Evolutionary conservation across 805 yeast species (phyloP).

Genomic region (Blastobotrys americana): DNA sequence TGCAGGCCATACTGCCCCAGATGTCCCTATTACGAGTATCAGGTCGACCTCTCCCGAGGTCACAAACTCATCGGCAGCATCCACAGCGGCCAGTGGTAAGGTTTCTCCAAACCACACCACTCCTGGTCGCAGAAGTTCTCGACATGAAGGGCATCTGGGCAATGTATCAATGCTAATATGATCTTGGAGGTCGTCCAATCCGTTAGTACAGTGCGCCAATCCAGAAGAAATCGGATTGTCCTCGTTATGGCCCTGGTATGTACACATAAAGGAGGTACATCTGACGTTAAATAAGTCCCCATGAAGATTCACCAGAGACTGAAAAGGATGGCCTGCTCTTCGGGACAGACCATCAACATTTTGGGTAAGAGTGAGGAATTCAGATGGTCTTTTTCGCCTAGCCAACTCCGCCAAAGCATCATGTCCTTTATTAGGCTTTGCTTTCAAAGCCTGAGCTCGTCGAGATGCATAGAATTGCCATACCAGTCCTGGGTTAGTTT

Average conservation of each 20-base stretch:
- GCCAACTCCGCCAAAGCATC: slow-evolving; percentile 59
- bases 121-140: slow-evolving; percentile 69
- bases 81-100: slow-evolving; percentile 55
- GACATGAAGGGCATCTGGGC: slow-evolving; percentile 74
- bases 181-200: slow-evolving; percentile 20
- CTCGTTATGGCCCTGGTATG: slow-evolving; percentile 48
- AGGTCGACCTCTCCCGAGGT: slow-evolving; percentile 54
- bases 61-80: slow-evolving; percentile 64
- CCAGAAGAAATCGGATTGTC: slow-evolving; percentile 55
- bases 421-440: slow-evolving; percentile 72
- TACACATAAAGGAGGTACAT: slow-evolving; percentile 73
- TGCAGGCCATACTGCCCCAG: slow-evolving; percentile 86
- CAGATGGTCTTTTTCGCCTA: slow-evolving; percentile 28
- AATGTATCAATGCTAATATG: slow-evolving; percentile 44
- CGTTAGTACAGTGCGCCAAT: slow-evolving; percentile 29
- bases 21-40: slow-evolving; percentile 77
- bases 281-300: slow-evolving; percentile 67
- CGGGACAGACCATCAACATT: slow-evolving; percentile 72
- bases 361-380: slow-evolving; percentile 67
- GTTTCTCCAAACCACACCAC: slow-evolving; percentile 96
- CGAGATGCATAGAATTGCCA: slow-evolving; percentile 84
- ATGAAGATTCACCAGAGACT: slow-evolving; percentile 60
- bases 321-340: slow-evolving; percentile 54
- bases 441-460: slow-evolving; percentile 54
- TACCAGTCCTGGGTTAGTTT: slow-evolving; percentile 73